phyloP scores from a whole-genome alignment of 2,329 filamentous ascomycete genomes.

The Moelleriella libera region DNA sequence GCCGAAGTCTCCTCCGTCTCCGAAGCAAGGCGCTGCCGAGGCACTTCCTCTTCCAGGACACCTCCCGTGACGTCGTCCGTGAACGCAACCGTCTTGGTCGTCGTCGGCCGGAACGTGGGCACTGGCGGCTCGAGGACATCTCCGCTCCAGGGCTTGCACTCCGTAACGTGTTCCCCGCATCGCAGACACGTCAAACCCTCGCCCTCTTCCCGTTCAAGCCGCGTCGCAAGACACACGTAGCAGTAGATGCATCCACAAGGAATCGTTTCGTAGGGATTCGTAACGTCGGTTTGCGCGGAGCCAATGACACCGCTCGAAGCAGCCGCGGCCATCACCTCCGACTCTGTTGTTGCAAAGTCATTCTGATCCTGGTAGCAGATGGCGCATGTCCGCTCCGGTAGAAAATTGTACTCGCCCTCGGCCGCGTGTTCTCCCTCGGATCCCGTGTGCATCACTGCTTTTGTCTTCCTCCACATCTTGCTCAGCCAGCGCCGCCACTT shows the following conservation, averaged over 20 bases:
- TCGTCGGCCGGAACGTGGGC: conserved; percentile 21
- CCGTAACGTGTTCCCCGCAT: conserved; percentile 70
- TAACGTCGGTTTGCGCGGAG: conserved; percentile 82
- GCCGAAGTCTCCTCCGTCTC: conserved; percentile 8
- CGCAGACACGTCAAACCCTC: conserved; percentile 87
- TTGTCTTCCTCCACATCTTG: conserved; percentile 72
- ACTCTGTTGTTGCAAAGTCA: conserved; percentile 53
- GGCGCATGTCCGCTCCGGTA: conserved; percentile 87
- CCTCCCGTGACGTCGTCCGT: conserved; percentile 35
- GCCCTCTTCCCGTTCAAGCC: conserved; percentile 82
- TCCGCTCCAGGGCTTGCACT: conserved; percentile 83
- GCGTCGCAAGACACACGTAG: conserved; percentile 85
- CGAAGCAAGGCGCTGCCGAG: background rate
- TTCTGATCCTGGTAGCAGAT: conserved; percentile 97
- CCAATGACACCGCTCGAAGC: conserved; percentile 68
- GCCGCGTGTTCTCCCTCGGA: conserved; percentile 33
- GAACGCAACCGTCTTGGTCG: conserved; percentile 48
- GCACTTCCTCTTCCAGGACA: conserved; percentile 14
- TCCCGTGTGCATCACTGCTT: conserved; percentile 43
- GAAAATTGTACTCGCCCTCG: conserved; percentile 64
- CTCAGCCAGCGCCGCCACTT: conserved; percentile 86
- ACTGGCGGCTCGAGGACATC: conserved; percentile 59
- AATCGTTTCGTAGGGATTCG: conserved; percentile 86
- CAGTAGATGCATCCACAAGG: conserved; percentile 91
- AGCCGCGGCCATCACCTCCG: conserved; percentile 58